Conservation (phyloP, 2,329 filamentous ascomycete genomes). For the Pseudopithomyces maydicus region DNA sequence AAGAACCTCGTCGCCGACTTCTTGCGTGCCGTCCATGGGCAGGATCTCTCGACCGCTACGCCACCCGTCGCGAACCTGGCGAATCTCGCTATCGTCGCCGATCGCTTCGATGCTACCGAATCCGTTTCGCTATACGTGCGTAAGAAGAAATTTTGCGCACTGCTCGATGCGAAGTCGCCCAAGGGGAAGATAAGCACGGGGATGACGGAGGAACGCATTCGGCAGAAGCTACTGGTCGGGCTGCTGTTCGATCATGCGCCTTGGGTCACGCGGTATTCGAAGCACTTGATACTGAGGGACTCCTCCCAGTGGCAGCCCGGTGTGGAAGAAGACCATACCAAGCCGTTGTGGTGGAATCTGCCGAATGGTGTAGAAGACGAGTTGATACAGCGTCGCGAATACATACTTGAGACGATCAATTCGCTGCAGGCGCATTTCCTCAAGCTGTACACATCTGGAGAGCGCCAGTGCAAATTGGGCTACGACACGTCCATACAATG, state of each 20-base stretch:
- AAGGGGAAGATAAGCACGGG: slow-evolving; percentile 45
- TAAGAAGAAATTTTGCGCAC: slow-evolving; percentile 48
- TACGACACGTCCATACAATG: slow-evolving; percentile 75
- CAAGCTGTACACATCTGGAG: slow-evolving; percentile 68
- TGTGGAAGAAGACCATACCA: slow-evolving; percentile 44
- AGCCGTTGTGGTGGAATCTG: slow-evolving; percentile 73
- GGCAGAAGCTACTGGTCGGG: slow-evolving; percentile 72
- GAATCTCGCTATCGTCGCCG: slow-evolving; percentile 72
- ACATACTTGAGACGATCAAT: slow-evolving; percentile 70
- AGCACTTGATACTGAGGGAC: slow-evolving; percentile 69
- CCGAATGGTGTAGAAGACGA: slow-evolving; percentile 73
- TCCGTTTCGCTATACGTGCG: slow-evolving; percentile 61
- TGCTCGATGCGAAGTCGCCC: slow-evolving; percentile 49
- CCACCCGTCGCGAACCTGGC: slow-evolving; percentile 66
- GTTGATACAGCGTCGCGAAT: slow-evolving; percentile 67
- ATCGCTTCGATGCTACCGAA: slow-evolving; percentile 71
- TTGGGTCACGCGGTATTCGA: slow-evolving; percentile 66
- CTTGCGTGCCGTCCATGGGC: slow-evolving; percentile 67
- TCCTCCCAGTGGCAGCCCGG: slow-evolving; percentile 61
- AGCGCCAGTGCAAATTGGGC: slow-evolving; percentile 71
- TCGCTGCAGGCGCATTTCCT: slow-evolving; percentile 73
- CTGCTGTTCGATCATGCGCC: slow-evolving; percentile 67
- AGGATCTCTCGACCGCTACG: slow-evolving; percentile 48
- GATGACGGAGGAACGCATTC: slow-evolving; percentile 66
- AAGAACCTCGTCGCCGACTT: slow-evolving; percentile 70